These are phyloP conservation scores for Colletotrichum kahawae DNA, from an alignment of 2,329 filamentous ascomycete species.

Conservation along the genomic window DNA sequence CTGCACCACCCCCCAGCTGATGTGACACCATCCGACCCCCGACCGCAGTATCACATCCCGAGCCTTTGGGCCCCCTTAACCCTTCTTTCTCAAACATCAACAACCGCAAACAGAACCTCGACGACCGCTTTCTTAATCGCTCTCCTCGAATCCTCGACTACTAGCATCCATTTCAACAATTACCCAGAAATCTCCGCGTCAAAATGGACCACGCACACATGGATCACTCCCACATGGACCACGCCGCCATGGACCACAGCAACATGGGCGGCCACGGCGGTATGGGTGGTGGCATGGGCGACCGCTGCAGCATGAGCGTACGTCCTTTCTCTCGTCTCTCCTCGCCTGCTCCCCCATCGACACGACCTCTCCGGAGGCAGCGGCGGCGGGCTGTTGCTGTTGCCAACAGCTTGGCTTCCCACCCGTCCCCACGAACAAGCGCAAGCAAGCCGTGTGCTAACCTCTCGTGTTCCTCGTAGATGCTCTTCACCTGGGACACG, in stretches of 20 bases:
- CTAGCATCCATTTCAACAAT: not conserved
- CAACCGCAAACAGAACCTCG: not conserved
- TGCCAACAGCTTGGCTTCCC: not conserved
- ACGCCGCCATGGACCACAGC: slow-evolving; percentile 51
- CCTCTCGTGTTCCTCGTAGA: slow-evolving; percentile 55
- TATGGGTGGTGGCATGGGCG: slow-evolving; percentile 65
- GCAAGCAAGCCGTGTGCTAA: slow-evolving; percentile 13
- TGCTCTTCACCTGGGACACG: slow-evolving; percentile 98
- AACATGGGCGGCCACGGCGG: slow-evolving; percentile 49
- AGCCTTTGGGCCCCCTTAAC: not conserved
- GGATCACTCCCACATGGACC: slow-evolving; percentile 49
- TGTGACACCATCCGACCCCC: not conserved
- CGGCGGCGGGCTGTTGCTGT: not conserved
- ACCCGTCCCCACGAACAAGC: not conserved
- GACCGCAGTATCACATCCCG: not conserved
- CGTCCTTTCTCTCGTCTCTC: slow-evolving; percentile 31
- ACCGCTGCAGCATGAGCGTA: slow-evolving; percentile 91
- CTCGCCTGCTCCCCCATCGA: not conserved
- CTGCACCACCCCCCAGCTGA: not conserved
- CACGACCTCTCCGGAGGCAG: not conserved
- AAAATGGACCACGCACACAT: slow-evolving; percentile 30
- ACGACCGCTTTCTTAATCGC: not conserved
- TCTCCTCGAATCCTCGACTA: not conserved
- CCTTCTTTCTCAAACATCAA: not conserved
- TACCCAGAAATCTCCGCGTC: not conserved